Conservation (phyloP, 805 yeast genomes). For the Metschnikowia amazonensis region DNA sequence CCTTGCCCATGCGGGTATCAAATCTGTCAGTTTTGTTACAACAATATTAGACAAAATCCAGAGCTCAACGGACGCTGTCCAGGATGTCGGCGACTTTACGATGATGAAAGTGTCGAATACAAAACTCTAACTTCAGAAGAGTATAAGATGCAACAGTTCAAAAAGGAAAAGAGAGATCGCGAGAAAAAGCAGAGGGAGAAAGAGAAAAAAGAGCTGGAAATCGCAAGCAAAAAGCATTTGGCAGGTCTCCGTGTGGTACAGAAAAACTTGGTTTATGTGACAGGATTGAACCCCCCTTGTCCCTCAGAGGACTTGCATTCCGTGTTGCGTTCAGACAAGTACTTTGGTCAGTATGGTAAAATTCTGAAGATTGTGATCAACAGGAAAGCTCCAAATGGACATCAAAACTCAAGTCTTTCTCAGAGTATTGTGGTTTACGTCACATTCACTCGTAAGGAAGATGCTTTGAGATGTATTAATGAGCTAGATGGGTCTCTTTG, state of each 20-base stretch:
- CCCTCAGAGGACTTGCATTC: constrained; percentile 79
- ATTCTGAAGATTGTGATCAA: constrained; percentile 92
- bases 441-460: constrained; percentile 89
- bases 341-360: constrained; percentile 98
- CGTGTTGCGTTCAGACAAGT: constrained; percentile 80
- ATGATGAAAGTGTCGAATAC: constrained; percentile 89
- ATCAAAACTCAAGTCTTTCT: constrained; percentile 37
- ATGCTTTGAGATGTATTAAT: constrained; percentile 88
- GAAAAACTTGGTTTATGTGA: constrained; percentile 92
- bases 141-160: constrained; percentile 73
- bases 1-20: constrained; percentile 99
- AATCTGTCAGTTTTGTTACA: constrained; percentile 96
- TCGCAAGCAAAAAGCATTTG: constrained; percentile 77
- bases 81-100: constrained; percentile 91
- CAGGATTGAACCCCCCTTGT: constrained; percentile 86
- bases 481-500: constrained; percentile 90
- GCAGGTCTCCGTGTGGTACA: constrained; percentile 99
- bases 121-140: constrained; percentile 82
- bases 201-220: constrained; percentile 87
- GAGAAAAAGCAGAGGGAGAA: constrained; percentile 83
- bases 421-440: constrained; percentile 94
- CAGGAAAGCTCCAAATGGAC: constrained; percentile 52
- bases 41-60: constrained; percentile 92
- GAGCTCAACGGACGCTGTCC: constrained; percentile 96
- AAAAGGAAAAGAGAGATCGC: constrained; percentile 75